Evolutionary conservation across 2,329 filamentous ascomycete genomes (phyloP), one percentile per base, ranked within the genome.

Genomic region (Colletotrichum acutatum): DNA sequence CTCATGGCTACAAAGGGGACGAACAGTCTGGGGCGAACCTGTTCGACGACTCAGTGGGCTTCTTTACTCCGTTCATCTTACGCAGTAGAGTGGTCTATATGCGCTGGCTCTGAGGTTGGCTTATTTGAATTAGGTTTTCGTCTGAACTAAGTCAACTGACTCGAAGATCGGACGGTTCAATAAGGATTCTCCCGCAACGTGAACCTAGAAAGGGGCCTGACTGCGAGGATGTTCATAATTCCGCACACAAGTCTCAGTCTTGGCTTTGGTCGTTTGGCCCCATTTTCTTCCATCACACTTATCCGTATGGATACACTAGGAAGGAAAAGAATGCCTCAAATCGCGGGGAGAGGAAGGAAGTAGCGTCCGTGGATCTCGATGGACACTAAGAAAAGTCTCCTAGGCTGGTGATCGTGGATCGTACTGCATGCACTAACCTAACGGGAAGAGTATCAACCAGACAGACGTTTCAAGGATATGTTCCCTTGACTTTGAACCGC

Each of bases 91-190:
- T 57, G n/a, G n/a, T 16, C 30, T 24, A 26, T 64, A 57, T 52
- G 26, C 59, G 37, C 26, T 49, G 42, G 19, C 42, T 49, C 42
- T 22, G 19, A n/a, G 42, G 42, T 49, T 11, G n/a, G 42, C 22
- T 49, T n/a, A 49, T 22, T 11, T 49, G 42, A 49, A 49, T n/a
- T 22, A 49, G 42, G 19, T 11, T 28, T 58, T 68, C 69, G 37
- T 58, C 58, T 58, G 30, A 54, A 68, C 69, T 72, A 65, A 63
- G 52, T 63, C 69, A 37, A n/a, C 65, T 72, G 69, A 68, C 65
- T 68, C 69, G 52, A n/a, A 46, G 57, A 72, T 72, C 42, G 37
- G 69, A 72, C 58, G 64, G 58, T 12, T 9, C 22, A 22, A 22
- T 16, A 64, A 16, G 24, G 61, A 26, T 24, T n/a, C n/a, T 32